Evolutionary conservation across 2,329 filamentous ascomycete genomes (phyloP).

Genomic region (Cephalotrichum gorgonifer): DNA sequence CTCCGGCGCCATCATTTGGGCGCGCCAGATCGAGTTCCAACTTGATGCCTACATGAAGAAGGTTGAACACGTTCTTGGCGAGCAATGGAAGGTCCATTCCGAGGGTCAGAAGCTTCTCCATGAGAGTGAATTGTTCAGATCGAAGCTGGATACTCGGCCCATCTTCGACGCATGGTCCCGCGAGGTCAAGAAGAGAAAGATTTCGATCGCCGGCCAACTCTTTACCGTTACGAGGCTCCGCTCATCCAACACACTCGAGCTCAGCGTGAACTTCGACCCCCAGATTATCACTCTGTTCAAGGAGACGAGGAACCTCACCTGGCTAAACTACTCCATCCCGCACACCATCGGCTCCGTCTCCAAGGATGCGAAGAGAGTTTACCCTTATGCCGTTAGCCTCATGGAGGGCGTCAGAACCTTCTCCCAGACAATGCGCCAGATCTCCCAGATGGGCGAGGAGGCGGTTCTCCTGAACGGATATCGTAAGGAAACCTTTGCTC

Average conservation of each 20-base stretch:
- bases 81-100: constrained; percentile 87
- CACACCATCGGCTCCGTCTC: constrained; percentile 92
- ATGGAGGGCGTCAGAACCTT: constrained; percentile 98
- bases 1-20: constrained; percentile 95
- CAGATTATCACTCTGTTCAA: constrained; percentile 98
- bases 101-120: constrained; percentile 90
- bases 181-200: constrained; percentile 78
- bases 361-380: constrained; percentile 97
- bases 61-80: constrained; percentile 93
- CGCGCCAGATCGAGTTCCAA: constrained; percentile 91
- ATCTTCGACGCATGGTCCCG: constrained; percentile 95
- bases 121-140: constrained; percentile 87
- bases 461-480: constrained; percentile 83
- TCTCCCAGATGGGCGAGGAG: constrained; percentile 77
- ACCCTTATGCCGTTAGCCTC: constrained; percentile 92
- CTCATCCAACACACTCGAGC: constrained; percentile 76
- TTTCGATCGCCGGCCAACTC: constrained; percentile 83
- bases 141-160: constrained; percentile 86
- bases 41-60: constrained; percentile 96
- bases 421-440: constrained; percentile 75
- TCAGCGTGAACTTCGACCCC: constrained; percentile 91
- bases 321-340: constrained; percentile 90
- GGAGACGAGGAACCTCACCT: constrained; percentile 89
- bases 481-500: constrained; percentile 74
- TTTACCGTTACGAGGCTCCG: constrained; percentile 85